These are phyloP conservation scores for Diaporthe capsici DNA, from an alignment of 2,329 filamentous ascomycete species.

Conservation along the genomic window DNA sequence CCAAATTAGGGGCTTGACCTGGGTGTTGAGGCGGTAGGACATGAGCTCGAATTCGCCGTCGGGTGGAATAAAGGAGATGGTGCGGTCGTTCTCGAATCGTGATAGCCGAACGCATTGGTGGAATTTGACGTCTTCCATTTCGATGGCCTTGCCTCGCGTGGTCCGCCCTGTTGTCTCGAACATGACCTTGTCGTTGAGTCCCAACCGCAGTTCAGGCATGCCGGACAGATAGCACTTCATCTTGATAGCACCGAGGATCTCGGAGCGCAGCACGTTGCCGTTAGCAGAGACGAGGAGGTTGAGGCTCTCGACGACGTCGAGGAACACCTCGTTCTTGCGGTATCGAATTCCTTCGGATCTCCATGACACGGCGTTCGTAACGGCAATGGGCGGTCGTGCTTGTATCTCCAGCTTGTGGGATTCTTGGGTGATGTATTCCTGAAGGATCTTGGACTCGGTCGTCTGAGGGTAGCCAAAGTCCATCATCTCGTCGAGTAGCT, in stretches of 20 bases:
- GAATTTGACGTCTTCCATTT: constrained; percentile 99
- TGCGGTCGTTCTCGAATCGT: constrained; percentile 97
- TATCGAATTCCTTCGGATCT: constrained; percentile 97
- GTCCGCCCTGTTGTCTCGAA: constrained; percentile 97
- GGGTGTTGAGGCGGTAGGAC: constrained; percentile 98
- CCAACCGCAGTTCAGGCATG: constrained; percentile 95
- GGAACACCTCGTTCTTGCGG: constrained; percentile 99
- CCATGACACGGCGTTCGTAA: constrained; percentile 99
- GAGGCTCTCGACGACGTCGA: constrained; percentile 96
- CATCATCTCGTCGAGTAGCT: constrained; percentile 99
- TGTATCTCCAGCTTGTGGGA: constrained; percentile 98
- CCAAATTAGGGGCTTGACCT: constrained; percentile 99
- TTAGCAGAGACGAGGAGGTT: constrained; percentile 95
- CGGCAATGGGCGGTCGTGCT: constrained; percentile 94
- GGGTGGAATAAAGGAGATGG: constrained; percentile 98
- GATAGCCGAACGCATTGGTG: constrained; percentile 97
- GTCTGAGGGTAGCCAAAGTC: constrained; percentile 99
- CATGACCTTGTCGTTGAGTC: constrained; percentile 99
- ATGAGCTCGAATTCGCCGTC: constrained; percentile 99
- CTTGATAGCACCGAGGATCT: constrained; percentile 97
- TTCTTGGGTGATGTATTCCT: constrained; percentile 99
- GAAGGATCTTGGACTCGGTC: constrained; percentile 97
- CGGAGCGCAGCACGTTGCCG: constrained; percentile 94
- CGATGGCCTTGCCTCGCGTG: constrained; percentile 95
- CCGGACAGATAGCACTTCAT: constrained; percentile 99